phyloP scores from a whole-genome alignment of 495 filamentous ascomycete genomes.

The Hypoxylon rickii region DNA sequence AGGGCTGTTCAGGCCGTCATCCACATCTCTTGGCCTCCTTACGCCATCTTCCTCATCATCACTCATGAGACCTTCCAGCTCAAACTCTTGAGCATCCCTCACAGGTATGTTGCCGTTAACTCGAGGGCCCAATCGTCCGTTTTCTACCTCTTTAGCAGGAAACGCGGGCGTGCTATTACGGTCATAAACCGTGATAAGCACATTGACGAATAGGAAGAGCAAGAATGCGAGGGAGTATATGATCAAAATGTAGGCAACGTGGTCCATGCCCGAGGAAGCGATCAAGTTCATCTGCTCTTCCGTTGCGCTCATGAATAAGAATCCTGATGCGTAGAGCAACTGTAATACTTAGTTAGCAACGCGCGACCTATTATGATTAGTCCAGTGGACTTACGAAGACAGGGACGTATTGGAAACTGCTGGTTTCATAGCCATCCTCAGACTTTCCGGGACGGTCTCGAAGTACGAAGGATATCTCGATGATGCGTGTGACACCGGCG shows the following conservation, averaged over 20 bases:
- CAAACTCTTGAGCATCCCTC: slow-evolving; percentile 85
- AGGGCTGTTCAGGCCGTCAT: slow-evolving; percentile 42
- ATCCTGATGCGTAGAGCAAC: slow-evolving; percentile 91
- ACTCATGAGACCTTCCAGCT: slow-evolving; percentile 86
- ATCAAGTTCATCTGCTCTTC: slow-evolving; percentile 92
- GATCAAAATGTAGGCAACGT: slow-evolving; percentile 89
- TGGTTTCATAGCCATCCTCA: slow-evolving; percentile 59
- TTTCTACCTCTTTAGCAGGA: slow-evolving; percentile 35
- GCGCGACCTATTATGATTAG: not conserved
- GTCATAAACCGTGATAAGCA: slow-evolving; percentile 83
- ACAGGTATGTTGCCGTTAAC: slow-evolving; percentile 64
- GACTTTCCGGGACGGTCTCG: slow-evolving; percentile 67
- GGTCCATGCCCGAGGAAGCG: slow-evolving; percentile 71
- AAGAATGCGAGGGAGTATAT: slow-evolving; percentile 89
- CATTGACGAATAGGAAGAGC: slow-evolving; percentile 84
- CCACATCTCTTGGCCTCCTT: slow-evolving; percentile 31
- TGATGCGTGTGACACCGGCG: slow-evolving; percentile 78
- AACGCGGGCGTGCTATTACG: slow-evolving; percentile 46
- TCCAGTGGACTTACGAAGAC: slow-evolving; percentile 69
- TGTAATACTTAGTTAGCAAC: slow-evolving; percentile 40
- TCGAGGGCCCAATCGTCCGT: slow-evolving; percentile 37
- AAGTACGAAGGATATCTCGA: slow-evolving; percentile 90
- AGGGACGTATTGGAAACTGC: slow-evolving; percentile 91
- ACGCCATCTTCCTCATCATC: slow-evolving; percentile 68
- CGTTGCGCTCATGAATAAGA: slow-evolving; percentile 96